Conservation (phyloP, 2,329 filamentous ascomycete species). For the Pleoardoris graminearum region DNA sequence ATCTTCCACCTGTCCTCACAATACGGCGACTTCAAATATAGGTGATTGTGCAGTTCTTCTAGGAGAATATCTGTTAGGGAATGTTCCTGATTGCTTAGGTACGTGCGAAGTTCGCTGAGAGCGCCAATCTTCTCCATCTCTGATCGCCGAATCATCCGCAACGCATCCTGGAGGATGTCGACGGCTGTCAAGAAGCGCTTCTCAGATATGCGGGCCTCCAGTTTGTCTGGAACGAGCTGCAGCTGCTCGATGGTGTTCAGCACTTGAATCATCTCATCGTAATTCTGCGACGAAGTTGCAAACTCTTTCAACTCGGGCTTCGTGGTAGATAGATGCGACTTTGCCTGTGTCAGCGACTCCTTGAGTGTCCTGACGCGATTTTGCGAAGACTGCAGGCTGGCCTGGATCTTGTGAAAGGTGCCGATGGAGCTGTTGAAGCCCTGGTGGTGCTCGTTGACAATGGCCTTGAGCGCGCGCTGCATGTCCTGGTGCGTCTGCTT, state of each 20-base stretch:
- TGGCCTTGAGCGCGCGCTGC: conserved; percentile 89
- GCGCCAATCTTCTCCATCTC: conserved; percentile 92
- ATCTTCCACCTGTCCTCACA: conserved; percentile 95
- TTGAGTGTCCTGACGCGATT: conserved; percentile 80
- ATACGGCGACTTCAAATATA: conserved; percentile 97
- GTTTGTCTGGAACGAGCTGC: conserved; percentile 83
- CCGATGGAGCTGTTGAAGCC: conserved; percentile 99
- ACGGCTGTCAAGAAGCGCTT: conserved; percentile 94
- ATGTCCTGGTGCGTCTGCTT: conserved; percentile 81
- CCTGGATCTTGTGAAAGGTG: conserved; percentile 98
- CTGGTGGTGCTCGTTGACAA: conserved; percentile 97
- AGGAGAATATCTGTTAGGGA: conserved; percentile 90
- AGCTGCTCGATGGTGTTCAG: conserved; percentile 85
- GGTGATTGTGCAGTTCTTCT: conserved; percentile 95
- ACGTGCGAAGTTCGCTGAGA: conserved; percentile 80
- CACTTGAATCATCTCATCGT: conserved; percentile 84
- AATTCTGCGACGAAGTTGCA: conserved; percentile 83
- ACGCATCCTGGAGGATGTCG: conserved; percentile 83
- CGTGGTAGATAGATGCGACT: conserved; percentile 77
- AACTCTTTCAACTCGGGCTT: conserved; percentile 91
- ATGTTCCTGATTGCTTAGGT: conserved; percentile 90
- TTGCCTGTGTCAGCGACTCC: conserved; percentile 78
- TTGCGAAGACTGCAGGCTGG: conserved; percentile 87
- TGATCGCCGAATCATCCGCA: conserved; percentile 80
- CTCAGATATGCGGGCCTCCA: conserved; percentile 93